Conservation (phyloP, 805 yeast species). For the Teunomyces barrocoloradensis region DNA sequence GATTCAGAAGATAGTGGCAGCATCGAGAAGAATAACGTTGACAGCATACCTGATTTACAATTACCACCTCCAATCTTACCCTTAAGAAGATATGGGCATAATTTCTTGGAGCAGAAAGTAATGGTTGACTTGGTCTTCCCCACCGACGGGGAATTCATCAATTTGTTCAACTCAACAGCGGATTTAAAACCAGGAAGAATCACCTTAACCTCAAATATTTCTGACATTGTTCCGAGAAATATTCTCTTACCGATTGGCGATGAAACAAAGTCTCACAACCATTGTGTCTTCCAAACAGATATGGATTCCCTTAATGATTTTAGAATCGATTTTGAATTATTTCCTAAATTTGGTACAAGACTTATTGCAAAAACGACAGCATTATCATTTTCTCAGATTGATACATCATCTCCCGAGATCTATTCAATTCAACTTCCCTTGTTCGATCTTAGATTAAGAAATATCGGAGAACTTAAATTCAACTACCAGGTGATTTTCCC, state of each 20-base stretch:
- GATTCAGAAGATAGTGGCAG: conserved; percentile 42
- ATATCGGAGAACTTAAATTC: conserved; percentile 77
- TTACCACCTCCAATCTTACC: conserved; percentile 97
- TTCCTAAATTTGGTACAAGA: conserved; percentile 93
- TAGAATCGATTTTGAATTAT: conserved; percentile 80
- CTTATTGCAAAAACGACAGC: conserved; percentile 87
- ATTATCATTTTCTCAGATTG: conserved; percentile 48
- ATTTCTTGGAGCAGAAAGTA: conserved; percentile 86
- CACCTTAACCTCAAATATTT: conserved; percentile 70
- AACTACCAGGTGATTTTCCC: conserved; percentile 84
- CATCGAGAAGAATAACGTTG: conserved; percentile 41
- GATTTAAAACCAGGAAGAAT: conserved; percentile 71
- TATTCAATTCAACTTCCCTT: conserved; percentile 60
- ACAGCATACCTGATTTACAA: conserved; percentile 83
- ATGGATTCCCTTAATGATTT: conserved; percentile 60
- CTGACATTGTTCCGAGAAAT: conserved; percentile 87
- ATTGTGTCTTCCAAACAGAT: conserved; percentile 82
- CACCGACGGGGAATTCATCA: conserved; percentile 44
- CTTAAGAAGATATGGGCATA: conserved; percentile 90
- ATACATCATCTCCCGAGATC: conserved; percentile 39
- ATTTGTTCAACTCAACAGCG: conserved; percentile 40
- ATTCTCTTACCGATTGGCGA: conserved; percentile 75
- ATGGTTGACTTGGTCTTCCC: conserved; percentile 75
- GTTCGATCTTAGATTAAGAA: conserved; percentile 74
- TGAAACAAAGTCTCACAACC: conserved; percentile 44